Conservation (phyloP, 2,329 filamentous ascomycete genomes). For the Phoma sp. region DNA sequence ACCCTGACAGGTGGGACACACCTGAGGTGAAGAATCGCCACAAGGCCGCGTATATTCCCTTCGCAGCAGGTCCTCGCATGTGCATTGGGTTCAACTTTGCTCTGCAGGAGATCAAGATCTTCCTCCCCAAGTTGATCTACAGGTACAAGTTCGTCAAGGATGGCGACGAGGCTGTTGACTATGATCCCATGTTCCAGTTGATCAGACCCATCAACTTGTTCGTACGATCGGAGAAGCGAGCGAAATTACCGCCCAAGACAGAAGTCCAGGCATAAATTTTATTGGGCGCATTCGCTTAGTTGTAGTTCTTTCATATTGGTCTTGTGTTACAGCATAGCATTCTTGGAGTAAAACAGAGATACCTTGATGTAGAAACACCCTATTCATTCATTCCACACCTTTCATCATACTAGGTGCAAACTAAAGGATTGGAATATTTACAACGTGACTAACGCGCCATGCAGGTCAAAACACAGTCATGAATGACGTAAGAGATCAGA, state of each 20-base stretch:
- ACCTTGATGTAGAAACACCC: background rate
- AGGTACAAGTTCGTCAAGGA: slow-evolving; percentile 64
- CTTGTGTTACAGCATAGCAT: slow-evolving; percentile 9
- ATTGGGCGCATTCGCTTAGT: background rate
- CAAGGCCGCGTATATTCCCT: slow-evolving; percentile 63
- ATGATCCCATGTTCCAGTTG: slow-evolving; percentile 66
- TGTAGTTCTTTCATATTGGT: background rate
- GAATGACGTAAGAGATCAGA: too few species aligned
- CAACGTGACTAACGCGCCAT: too few species aligned
- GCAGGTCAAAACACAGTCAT: too few species aligned
- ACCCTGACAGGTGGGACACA: slow-evolving; percentile 55
- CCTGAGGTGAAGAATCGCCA: slow-evolving; percentile 27
- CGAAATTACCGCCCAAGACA: slow-evolving; percentile 54
- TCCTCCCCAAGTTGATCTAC: slow-evolving; percentile 64
- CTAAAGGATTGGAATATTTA: too few species aligned
- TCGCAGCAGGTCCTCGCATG: slow-evolving; percentile 62
- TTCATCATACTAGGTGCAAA: too few species aligned
- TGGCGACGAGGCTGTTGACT: slow-evolving; percentile 60
- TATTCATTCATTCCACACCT: too few species aligned
- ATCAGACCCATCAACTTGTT: slow-evolving; percentile 64
- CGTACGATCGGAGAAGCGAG: slow-evolving; percentile 57
- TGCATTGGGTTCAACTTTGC: slow-evolving; percentile 72
- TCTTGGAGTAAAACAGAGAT: slow-evolving; percentile 11
- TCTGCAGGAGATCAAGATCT: slow-evolving; percentile 65
- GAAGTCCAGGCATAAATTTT: slow-evolving; percentile 6